These are phyloP conservation scores for Fraxinus nigra DNA, from an alignment of 305 asterid species.

Conservation along the genomic window DNA sequence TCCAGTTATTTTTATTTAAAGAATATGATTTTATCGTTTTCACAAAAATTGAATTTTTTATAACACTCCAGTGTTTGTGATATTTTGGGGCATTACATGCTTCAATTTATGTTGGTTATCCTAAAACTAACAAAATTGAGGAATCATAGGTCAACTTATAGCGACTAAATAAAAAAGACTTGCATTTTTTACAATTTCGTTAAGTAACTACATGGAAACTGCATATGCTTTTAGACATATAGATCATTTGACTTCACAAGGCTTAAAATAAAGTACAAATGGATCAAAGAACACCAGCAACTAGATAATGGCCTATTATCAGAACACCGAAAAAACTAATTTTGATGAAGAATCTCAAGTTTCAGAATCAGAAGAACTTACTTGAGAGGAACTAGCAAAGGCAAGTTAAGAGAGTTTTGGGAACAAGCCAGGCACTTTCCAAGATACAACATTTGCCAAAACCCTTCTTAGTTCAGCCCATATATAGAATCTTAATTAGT, in stretches of 20 bases:
- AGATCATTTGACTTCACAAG: neutral
- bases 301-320: neutral
- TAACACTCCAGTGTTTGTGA: no score
- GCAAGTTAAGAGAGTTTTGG: neutral
- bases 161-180: neutral
- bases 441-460: neutral
- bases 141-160: neutral
- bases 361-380: neutral
- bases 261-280: neutral
- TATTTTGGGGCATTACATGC: neutral
- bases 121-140: neutral
- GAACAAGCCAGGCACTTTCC: neutral
- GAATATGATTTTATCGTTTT: no score
- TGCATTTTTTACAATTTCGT: neutral
- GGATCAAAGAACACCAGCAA: neutral
- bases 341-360: neutral
- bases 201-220: neutral
- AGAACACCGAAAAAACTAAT: neutral
- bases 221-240: neutral
- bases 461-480: neutral
- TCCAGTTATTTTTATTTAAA: no score
- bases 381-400: neutral
- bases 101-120: neutral
- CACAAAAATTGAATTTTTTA: no score
- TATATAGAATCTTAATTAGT: neutral